Conservation (phyloP, 257 asterid genomes). For the Eustoma russellianum region DNA sequence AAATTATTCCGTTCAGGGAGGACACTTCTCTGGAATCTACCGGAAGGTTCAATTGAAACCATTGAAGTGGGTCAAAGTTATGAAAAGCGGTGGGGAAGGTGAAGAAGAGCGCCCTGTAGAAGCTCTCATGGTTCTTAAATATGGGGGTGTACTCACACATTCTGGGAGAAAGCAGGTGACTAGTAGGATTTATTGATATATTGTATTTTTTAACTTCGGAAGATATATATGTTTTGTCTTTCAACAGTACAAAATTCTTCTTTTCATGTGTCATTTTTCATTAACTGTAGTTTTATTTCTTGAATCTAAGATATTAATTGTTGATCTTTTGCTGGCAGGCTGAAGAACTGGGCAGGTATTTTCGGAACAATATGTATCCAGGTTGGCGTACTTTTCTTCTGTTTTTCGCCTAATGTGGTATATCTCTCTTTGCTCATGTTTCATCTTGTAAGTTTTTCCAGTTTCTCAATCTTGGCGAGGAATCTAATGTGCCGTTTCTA, state of each 20-base stretch:
- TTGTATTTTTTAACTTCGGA: too few relatives aligned
- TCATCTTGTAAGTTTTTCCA: conserved; percentile 1
- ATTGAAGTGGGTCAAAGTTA: conserved; percentile 67
- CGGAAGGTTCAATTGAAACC: conserved; percentile 94
- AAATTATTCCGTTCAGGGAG: conserved; percentile 51
- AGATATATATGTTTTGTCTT: background rate
- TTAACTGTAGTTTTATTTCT: background rate
- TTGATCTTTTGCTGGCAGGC: conserved; percentile 46
- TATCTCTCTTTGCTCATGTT: background rate
- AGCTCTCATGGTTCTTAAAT: conserved; percentile 93
- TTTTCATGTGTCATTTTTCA: background rate
- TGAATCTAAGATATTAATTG: background rate
- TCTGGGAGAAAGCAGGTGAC: conserved; percentile 92
- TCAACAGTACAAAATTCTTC: background rate
- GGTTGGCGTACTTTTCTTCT: conserved; percentile 28
- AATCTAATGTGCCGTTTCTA: too few relatives aligned
- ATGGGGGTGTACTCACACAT: conserved; percentile 97
- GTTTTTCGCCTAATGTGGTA: background rate
- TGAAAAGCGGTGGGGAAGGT: conserved; percentile 69
- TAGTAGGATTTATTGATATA: too few relatives aligned
- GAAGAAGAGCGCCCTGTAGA: conserved; percentile 87
- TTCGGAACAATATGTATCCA: conserved; percentile 89
- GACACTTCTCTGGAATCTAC: conserved; percentile 93
- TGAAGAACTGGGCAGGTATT: conserved; percentile 91
- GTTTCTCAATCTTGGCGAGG: too few relatives aligned